These are phyloP conservation scores for Gossypium mustelinum DNA, from an alignment of 345 rosid species.

Conservation along the genomic window DNA sequence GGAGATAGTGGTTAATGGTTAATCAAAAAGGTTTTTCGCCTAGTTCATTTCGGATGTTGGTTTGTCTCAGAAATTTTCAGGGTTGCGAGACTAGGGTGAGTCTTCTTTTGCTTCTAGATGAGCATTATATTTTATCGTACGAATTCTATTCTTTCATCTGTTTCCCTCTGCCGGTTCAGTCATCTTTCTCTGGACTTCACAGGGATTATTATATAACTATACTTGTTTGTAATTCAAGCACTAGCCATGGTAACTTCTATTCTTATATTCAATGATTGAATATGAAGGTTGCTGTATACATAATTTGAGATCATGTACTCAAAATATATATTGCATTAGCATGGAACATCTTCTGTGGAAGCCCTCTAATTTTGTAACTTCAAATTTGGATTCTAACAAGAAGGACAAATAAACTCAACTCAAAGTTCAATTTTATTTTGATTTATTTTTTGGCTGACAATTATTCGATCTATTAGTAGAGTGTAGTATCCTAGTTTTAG, in stretches of 20 bases:
- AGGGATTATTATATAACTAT: not conserved
- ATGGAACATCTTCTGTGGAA: too few species aligned
- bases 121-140: not conserved
- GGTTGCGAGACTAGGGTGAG: not conserved
- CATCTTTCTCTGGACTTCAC: not conserved
- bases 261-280: too few species aligned
- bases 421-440: too few species aligned
- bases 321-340: too few species aligned
- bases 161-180: not conserved
- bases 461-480: too few species aligned
- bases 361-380: too few species aligned
- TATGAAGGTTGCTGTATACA: too few species aligned
- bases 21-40: constrained; percentile 7
- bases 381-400: too few species aligned
- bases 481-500: too few species aligned
- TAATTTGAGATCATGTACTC: too few species aligned
- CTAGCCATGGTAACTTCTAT: not conserved
- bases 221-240: not conserved
- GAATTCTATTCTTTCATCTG: not conserved
- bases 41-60: not conserved
- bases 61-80: not conserved
- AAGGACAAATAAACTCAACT: too few species aligned
- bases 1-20: constrained; percentile 57
- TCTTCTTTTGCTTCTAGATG: not conserved
- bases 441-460: too few species aligned